Percentiles rank a stretch among this genome's conserved stretches.
Conservation (phyloP, 2,329 filamentous ascomycete genomes). For the Graphilbum ipis-grandicollis region DNA sequence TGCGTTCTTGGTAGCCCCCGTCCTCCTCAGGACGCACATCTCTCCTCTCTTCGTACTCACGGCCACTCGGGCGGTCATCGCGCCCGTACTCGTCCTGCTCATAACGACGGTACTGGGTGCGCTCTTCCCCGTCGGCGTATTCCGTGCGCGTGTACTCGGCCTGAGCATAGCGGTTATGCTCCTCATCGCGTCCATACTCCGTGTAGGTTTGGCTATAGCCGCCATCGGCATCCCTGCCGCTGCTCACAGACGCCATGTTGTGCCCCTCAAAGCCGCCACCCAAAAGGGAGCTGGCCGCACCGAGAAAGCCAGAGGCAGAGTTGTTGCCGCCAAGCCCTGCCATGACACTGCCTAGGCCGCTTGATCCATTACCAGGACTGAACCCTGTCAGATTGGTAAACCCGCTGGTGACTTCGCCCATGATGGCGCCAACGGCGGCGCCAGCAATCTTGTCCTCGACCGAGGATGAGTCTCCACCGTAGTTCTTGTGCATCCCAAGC, state of each 20-base stretch:
- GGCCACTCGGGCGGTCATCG: slow-evolving; percentile 23
- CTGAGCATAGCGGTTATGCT: slow-evolving; percentile 38
- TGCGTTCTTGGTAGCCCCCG: slow-evolving; percentile 10
- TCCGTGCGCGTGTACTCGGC: slow-evolving; percentile 42
- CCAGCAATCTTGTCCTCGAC: slow-evolving; percentile 38
- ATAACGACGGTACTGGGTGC: slow-evolving; percentile 43
- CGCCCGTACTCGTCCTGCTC: slow-evolving; percentile 28
- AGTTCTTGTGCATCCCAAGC: slow-evolving; percentile 58
- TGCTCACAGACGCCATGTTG: slow-evolving; percentile 31
- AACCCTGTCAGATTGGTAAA: slow-evolving; percentile 28
- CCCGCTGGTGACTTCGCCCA: slow-evolving; percentile 38
- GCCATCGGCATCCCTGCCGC: slow-evolving; percentile 35
- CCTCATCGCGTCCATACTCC: slow-evolving; percentile 37
- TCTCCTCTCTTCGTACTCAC: slow-evolving; percentile 38
- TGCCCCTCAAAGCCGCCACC: slow-evolving; percentile 19
- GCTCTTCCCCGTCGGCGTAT: slow-evolving; percentile 37
- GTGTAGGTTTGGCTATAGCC: slow-evolving; percentile 43
- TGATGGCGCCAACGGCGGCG: slow-evolving; percentile 36
- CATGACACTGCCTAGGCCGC: slow-evolving; percentile 12
- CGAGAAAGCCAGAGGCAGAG: slow-evolving; percentile 44
- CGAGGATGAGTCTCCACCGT: slow-evolving; percentile 23
- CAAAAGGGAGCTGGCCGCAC: slow-evolving; percentile 50
- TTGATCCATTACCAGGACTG: slow-evolving; percentile 15
- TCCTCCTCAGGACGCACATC: slow-evolving; percentile 28
- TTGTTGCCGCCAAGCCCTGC: slow-evolving; percentile 1